phyloP scores from a whole-genome alignment of 1,139 yeast genomes.

The Nadsonia commutata region DNA sequence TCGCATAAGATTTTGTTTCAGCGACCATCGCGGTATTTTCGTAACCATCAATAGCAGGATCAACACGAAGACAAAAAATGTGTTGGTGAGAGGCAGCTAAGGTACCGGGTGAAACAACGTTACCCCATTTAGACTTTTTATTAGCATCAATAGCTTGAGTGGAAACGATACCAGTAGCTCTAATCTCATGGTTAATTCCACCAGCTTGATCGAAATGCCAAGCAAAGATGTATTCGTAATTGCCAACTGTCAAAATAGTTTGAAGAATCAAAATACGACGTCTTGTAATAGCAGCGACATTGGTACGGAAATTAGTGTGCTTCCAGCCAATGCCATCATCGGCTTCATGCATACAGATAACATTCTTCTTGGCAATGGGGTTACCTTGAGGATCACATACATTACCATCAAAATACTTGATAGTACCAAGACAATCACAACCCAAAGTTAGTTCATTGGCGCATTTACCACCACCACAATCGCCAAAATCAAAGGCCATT shows the following conservation, averaged over 20 bases:
- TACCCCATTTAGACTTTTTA: constrained; percentile 68
- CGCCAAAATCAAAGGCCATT: constrained; percentile 88
- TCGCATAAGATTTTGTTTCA: constrained; percentile 56
- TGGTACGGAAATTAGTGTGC: constrained; percentile 74
- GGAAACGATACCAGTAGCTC: constrained; percentile 69
- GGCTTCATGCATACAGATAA: constrained; percentile 83
- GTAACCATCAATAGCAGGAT: constrained; percentile 80
- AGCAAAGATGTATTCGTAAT: constrained; percentile 74
- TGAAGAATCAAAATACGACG: constrained; percentile 76
- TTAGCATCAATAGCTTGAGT: constrained; percentile 69
- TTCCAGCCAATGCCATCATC: constrained; percentile 71
- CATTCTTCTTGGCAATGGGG: constrained; percentile 51
- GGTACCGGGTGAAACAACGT: constrained; percentile 71
- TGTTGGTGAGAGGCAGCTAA: constrained; percentile 88
- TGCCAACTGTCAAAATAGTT: constrained; percentile 80
- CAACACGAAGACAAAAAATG: constrained; percentile 68
- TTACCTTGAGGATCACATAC: constrained; percentile 50
- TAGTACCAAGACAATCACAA: constrained; percentile 82
- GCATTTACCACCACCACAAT: constrained; percentile 73
- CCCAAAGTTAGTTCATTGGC: constrained; percentile 68
- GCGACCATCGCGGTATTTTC: constrained; percentile 54
- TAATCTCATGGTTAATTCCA: constrained; percentile 64
- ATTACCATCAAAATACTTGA: constrained; percentile 61
- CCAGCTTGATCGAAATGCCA: constrained; percentile 74
- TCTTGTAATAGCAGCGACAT: constrained; percentile 62